phyloP scores from a whole-genome alignment of 805 yeast species.

The Pichia ethanolica region DNA sequence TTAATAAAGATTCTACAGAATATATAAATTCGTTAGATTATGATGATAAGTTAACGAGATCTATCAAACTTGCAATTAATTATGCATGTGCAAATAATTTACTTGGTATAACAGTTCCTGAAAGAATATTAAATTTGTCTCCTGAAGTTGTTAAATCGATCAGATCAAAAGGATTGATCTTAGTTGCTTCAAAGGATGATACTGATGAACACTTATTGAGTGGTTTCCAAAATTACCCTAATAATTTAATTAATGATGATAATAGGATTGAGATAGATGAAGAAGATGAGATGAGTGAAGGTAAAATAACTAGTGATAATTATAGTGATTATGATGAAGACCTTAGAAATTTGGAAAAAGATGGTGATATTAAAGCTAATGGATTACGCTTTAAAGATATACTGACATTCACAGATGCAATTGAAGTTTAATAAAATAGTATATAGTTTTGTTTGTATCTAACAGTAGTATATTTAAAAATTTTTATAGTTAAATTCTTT shows the following conservation, averaged over 20 bases:
- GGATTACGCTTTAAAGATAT: constrained; percentile 60
- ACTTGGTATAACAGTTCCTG: constrained; percentile 75
- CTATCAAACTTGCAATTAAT: constrained; percentile 73
- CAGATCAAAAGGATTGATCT: constrained; percentile 70
- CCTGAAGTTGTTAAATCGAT: constrained; percentile 71
- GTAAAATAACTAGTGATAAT: not conserved
- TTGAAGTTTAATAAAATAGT: constrained; percentile 23
- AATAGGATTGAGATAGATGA: not conserved
- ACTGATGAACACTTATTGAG: constrained; percentile 1
- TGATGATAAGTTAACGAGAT: constrained; percentile 46
- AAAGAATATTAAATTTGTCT: constrained; percentile 59
- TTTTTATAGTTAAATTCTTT: no score
- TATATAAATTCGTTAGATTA: constrained; percentile 26
- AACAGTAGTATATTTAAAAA: no score
- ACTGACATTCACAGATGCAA: constrained; percentile 58
- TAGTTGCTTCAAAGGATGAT: constrained; percentile 45
- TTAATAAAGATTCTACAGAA: constrained; percentile 29
- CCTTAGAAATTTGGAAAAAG: constrained; percentile 16
- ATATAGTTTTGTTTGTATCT: no score
- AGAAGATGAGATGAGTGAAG: no score
- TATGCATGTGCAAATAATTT: constrained; percentile 79
- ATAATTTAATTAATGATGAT: constrained; percentile 2
- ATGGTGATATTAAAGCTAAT: constrained; percentile 40
- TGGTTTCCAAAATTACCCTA: not conserved
- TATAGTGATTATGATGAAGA: constrained; percentile 14